Base-by-base conservation (phyloP, 768 basidiomycete genomes). In the Podaxis sp. region DNA sequence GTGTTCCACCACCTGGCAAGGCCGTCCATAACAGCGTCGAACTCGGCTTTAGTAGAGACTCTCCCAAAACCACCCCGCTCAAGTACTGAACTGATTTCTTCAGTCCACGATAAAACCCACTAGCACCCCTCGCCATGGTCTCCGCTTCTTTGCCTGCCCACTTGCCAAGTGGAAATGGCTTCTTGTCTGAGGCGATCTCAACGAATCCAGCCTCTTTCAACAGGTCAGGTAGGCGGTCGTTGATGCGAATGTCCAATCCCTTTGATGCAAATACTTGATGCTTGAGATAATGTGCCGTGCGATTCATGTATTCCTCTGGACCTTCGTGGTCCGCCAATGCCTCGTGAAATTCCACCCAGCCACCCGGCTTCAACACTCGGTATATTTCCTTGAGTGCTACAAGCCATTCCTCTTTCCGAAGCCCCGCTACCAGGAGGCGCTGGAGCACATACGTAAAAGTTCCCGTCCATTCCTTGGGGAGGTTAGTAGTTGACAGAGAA, bases 291-390 rank as follows among this genome's bases (percentile, higher is more conserved):
- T 20, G 48, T 17, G 20, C 1, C 30, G 36, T 8, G 15, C 41
- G 56, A 36, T 51, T 28, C n/a, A 22, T 26, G 12, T 15, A 11
- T 46, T 24, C 13, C 46, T 59, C 20, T 51, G 60, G 46, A 60
- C 36, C 17, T 61, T 51, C 15, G 13, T 15, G 4, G 48, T 56
- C 8, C 7, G 30, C 46, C 12, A n/a, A n/a, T 24, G 49, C 33
- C 40, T 64, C 64, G 36, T 36, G 24, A 24, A 64, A 11, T 52
- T 64, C 58, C 1, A 64, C 48, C 55, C 64, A 64, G 7, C 58
- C 64, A 12, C 58, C 59, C 2, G 64, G 64, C 13, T 49, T 49
- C 26, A 60, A 17, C 17, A 64, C 59, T 3, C 64, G 64, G 50
- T 60, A 56, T 22, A 61, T 44, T 33, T 64, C 64, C 1, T 52